Evolutionary conservation across 139 green algal species (phyloP), one percentile per base, ranked within the genome.

Genomic region (Coelastrella sp.): DNA sequence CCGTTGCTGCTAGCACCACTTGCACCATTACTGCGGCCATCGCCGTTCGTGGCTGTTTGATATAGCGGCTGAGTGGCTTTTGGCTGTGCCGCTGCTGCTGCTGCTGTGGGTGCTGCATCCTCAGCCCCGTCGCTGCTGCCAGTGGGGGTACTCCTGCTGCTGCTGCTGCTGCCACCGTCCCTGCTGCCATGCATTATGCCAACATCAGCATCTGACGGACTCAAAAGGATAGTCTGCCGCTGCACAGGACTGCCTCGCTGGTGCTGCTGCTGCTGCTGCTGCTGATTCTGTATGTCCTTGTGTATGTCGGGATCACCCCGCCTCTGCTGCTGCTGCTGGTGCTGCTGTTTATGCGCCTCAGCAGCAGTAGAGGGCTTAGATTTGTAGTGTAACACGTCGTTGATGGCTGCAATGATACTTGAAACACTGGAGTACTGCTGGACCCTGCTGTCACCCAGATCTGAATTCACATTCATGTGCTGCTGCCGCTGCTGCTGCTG

Each of bases 251-350:
- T 23, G 1, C 23, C 11, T 23, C 23, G 17, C 71, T 82, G 20
- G 22, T 82, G 20, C 76, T 82, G 76, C 5, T 82, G 76, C 22
- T 58, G 76, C 76, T 82, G 76, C n/a, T n/a, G n/a, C 76, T 82
- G 76, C 76, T 60, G 19, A n/a, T 82, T n/a, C 22, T 8, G 76
- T 23, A 4, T n/a, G 5, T 22, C 7, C 71, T 77, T 14, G 16
- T 77, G 71, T 22, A 6, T 77, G 16, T n/a, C 71, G 23, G 11
- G 11, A 71, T 71, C 3, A 10, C 16, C 10, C 16, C 71, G n/a
- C 16, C 71, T 77, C 7, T 14, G 71, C 71, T 77, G 71, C 10
- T 77, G 71, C 71, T 77, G 16, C 71, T 23, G 71, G 2, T 77
- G 71, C 11, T 23, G 19, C 19, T 77, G 71, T 17, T 77, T 71